phyloP scores from a whole-genome alignment of 176 grass and related monocot genomes.

The Triticum turgidum region DNA sequence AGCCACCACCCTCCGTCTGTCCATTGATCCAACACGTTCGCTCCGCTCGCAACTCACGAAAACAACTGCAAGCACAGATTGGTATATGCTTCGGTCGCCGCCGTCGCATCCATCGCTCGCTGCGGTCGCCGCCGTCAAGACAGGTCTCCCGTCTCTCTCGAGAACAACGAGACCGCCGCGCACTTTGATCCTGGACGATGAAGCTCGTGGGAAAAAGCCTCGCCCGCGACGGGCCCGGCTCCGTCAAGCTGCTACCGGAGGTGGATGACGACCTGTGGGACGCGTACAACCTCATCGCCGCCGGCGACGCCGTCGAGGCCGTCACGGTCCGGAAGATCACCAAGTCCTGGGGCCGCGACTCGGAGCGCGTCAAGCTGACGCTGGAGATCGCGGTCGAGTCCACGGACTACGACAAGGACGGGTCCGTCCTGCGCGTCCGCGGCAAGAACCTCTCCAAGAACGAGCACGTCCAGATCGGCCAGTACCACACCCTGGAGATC shows the following conservation, averaged over 20 bases:
- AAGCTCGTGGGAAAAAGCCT: background rate
- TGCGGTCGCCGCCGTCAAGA: background rate
- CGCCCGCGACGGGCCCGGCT: background rate
- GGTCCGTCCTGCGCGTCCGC: too few relatives aligned
- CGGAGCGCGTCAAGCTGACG: background rate
- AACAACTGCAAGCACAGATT: background rate
- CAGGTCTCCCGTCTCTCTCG: background rate
- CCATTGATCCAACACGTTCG: background rate
- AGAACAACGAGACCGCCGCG: background rate
- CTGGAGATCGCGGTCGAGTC: background rate
- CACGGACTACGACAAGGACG: background rate
- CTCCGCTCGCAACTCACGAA: background rate
- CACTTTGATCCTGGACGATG: background rate
- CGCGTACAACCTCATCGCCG: too few relatives aligned
- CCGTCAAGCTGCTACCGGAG: too few relatives aligned
- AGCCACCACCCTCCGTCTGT: background rate
- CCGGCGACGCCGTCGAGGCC: background rate
- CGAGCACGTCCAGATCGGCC: too few relatives aligned
- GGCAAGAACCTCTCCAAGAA: too few relatives aligned
- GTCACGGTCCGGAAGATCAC: background rate
- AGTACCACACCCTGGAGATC: too few relatives aligned
- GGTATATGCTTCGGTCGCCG: background rate
- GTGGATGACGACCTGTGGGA: too few relatives aligned
- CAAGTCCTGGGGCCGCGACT: background rate
- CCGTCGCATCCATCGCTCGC: background rate